Conservation (phyloP, 768 basidiomycete genomes). For the Mycena pura region DNA sequence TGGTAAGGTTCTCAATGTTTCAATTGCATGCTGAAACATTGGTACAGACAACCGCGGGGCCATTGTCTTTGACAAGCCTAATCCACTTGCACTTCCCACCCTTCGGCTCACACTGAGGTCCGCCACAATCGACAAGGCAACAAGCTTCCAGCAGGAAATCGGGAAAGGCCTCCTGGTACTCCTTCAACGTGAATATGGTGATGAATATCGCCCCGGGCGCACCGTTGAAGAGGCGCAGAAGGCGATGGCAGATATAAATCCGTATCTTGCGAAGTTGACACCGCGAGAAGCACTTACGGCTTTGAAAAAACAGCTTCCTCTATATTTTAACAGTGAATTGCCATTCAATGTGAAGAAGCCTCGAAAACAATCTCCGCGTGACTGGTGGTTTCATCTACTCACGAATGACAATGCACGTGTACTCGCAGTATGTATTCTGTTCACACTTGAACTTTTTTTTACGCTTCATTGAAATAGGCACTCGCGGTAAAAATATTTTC, state of each 20-base stretch:
- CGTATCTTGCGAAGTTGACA: background rate
- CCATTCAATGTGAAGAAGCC: slow-evolving; percentile 2
- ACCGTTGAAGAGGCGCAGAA: background rate
- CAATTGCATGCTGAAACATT: background rate
- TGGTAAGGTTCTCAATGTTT: background rate
- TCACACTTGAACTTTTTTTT: background rate
- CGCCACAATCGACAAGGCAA: too few species aligned
- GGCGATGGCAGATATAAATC: background rate
- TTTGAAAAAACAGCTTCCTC: background rate
- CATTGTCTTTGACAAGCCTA: background rate
- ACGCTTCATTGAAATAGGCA: background rate
- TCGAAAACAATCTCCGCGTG: background rate
- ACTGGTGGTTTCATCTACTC: background rate
- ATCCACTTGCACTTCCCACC: slow-evolving; percentile 4
- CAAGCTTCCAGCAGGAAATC: background rate
- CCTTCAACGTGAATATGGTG: background rate
- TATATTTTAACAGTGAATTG: background rate
- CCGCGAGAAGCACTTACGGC: background rate
- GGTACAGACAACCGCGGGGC: slow-evolving; percentile 2
- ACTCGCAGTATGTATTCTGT: background rate
- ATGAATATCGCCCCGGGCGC: background rate
- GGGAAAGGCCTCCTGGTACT: background rate
- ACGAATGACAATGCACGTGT: background rate
- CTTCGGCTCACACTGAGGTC: too few species aligned
- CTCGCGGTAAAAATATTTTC: slow-evolving; percentile 8